These are phyloP conservation scores for Prinsepia uniflora DNA, from an alignment of 306 rosid genomes.

Conservation along the genomic window DNA sequence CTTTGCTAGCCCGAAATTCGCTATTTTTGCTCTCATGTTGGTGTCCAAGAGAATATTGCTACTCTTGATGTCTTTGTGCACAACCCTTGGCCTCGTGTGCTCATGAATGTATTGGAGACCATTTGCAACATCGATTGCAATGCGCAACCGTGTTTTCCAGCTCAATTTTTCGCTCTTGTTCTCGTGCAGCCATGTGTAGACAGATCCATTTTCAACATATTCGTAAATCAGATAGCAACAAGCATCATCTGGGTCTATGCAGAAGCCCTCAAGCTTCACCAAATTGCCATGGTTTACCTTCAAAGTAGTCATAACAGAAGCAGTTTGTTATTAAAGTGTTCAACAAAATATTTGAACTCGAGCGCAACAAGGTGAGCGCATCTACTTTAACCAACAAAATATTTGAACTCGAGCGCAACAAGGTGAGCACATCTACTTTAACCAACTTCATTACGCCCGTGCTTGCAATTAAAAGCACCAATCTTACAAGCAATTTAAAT, in stretches of 20 bases:
- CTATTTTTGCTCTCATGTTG: constrained; percentile 86
- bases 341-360: no score
- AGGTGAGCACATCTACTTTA: no score
- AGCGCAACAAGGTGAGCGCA: no score
- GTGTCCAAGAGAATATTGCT: constrained; percentile 83
- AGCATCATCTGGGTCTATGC: constrained; percentile 67
- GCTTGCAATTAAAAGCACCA: not conserved
- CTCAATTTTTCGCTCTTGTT: constrained; percentile 32
- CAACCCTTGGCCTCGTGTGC: constrained; percentile 91
- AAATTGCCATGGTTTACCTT: constrained; percentile 95
- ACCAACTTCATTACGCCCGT: no score
- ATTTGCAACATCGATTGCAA: constrained; percentile 84
- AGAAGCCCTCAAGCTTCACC: constrained; percentile 91
- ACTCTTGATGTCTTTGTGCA: constrained; percentile 91
- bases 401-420: no score
- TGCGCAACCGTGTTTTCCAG: constrained; percentile 65
- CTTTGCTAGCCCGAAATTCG: constrained; percentile 87
- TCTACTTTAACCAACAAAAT: no score
- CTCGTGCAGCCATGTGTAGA: constrained; percentile 67
- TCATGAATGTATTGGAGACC: constrained; percentile 89
- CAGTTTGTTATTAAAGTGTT: no score
- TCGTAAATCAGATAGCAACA: constrained; percentile 80
- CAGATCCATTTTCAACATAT: constrained; percentile 80
- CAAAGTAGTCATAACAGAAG: constrained; percentile 3
- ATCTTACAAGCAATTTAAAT: not conserved